A percentile compares a stretch with the other conserved stretches of the same genome.
phyloP scores from a whole-genome alignment of 805 yeast species.

The Nematodospora valgi region DNA sequence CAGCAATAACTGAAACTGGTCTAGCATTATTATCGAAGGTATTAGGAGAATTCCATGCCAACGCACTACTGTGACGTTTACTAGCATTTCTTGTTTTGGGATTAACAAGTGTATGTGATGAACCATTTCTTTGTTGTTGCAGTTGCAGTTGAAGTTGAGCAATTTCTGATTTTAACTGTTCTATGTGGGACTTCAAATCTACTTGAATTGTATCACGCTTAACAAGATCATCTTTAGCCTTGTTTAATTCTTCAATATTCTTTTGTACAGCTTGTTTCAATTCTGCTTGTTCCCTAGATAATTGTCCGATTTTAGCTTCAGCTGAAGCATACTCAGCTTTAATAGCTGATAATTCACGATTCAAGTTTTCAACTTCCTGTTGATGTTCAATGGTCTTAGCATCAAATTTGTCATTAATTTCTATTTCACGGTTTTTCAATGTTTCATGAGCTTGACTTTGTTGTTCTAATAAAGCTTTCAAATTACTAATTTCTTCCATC shows the following conservation, averaged over 20 bases:
- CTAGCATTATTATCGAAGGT: constrained; percentile 42
- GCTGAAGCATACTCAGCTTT: constrained; percentile 58
- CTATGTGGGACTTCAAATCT: constrained; percentile 61
- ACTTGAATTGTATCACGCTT: constrained; percentile 63
- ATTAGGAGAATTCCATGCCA: constrained; percentile 30
- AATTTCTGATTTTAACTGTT: constrained; percentile 50
- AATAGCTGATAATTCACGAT: constrained; percentile 52
- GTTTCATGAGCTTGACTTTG: constrained; percentile 51
- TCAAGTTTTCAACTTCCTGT: constrained; percentile 46
- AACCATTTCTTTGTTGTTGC: constrained; percentile 11
- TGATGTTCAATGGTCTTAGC: constrained; percentile 46
- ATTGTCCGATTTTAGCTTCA: constrained; percentile 54
- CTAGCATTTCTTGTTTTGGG: constrained; percentile 31
- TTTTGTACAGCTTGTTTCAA: constrained; percentile 61
- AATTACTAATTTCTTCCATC: constrained; percentile 52
- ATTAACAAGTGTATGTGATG: constrained; percentile 24
- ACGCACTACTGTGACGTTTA: constrained; percentile 41
- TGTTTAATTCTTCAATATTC: constrained; percentile 58
- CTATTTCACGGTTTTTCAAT: constrained; percentile 53
- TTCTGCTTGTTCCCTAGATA: constrained; percentile 57
- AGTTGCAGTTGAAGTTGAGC: constrained; percentile 38
- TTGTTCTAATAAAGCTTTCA: constrained; percentile 47
- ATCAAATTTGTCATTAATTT: constrained; percentile 45
- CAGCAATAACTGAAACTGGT: constrained; percentile 62
- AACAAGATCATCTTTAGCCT: constrained; percentile 55